These are phyloP conservation scores for Kodamaea plutei DNA, from an alignment of 1,139 yeast species.

Conservation along the genomic window DNA sequence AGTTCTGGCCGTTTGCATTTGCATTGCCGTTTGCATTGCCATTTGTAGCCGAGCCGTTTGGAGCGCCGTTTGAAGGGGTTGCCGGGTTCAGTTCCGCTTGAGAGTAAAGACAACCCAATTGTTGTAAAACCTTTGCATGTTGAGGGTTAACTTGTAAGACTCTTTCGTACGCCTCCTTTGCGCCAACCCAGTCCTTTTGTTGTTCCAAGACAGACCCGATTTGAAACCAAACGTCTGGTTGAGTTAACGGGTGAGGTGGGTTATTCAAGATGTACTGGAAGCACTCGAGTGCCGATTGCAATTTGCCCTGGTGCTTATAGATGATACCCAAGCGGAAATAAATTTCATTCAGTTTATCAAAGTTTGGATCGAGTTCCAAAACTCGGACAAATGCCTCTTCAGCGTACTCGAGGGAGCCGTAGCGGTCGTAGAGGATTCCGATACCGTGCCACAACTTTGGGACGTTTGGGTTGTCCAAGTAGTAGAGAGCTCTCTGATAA, in stretches of 20 bases:
- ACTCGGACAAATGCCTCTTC: slow-evolving; percentile 98
- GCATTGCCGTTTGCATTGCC: too few relatives aligned
- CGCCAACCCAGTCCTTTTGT: slow-evolving; percentile 86
- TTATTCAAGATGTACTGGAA: slow-evolving; percentile 84
- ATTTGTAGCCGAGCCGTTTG: slow-evolving; percentile 13
- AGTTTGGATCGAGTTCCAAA: slow-evolving; percentile 89
- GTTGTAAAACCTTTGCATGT: slow-evolving; percentile 94
- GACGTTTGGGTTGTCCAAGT: slow-evolving; percentile 87
- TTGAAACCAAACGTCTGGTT: slow-evolving; percentile 98
- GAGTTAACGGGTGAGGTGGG: slow-evolving; percentile 95
- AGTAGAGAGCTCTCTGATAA: slow-evolving; percentile 91
- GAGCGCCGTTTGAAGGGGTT: slow-evolving; percentile 10
- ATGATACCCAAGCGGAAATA: slow-evolving; percentile 96
- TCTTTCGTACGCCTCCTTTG: slow-evolving; percentile 92
- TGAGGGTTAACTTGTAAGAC: slow-evolving; percentile 86
- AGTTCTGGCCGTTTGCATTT: slow-evolving; percentile 14
- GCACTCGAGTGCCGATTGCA: slow-evolving; percentile 84
- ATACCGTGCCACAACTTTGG: slow-evolving; percentile 99
- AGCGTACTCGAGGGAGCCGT: slow-evolving; percentile 93
- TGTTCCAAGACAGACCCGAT: slow-evolving; percentile 94
- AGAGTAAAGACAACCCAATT: slow-evolving; percentile 91
- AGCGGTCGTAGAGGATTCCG: slow-evolving; percentile 91
- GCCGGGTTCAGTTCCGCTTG: slow-evolving; percentile 49
- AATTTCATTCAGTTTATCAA: slow-evolving; percentile 94
- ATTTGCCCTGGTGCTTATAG: slow-evolving; percentile 89